Conservation (phyloP, 1,284 basidiomycete species). For the Ceratobasidium sp. region DNA sequence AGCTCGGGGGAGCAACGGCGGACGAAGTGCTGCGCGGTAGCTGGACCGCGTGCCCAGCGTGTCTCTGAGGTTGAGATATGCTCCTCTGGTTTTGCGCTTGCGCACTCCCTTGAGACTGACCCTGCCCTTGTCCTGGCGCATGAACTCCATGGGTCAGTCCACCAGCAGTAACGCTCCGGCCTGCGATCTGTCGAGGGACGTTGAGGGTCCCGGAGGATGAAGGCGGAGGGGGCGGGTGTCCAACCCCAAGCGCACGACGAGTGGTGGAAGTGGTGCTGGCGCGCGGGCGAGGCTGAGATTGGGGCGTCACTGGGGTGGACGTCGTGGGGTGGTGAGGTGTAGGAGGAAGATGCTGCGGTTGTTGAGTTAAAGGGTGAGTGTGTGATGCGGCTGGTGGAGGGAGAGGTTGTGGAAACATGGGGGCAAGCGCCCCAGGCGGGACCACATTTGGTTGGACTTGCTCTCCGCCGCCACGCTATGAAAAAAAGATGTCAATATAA, state of each 20-base stretch:
- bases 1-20: background rate
- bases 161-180: constrained; percentile 12
- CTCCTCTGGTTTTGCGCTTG: constrained; percentile 7
- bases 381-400: background rate
- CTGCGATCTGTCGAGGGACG: constrained; percentile 34
- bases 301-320: constrained; percentile 21
- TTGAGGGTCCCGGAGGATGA: constrained; percentile 10
- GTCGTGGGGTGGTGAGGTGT: constrained; percentile 10
- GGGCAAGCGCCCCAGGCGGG: background rate
- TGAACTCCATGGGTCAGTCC: background rate
- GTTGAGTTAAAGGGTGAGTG: constrained; percentile 1
- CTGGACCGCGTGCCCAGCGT: background rate
- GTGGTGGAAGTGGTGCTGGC: constrained; percentile 4
- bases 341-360: constrained; percentile 15
- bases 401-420: background rate
- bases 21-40: background rate
- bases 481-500: background rate
- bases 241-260: constrained; percentile 27
- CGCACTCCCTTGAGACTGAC: background rate
- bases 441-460: background rate
- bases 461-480: constrained; percentile 7
- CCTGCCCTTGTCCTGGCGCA: background rate
- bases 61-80: constrained; percentile 32
- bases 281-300: constrained; percentile 35
- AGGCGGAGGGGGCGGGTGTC: constrained; percentile 9